These are phyloP conservation scores for Starmerella kuoi DNA, from an alignment of 805 yeast genomes.

Conservation along the genomic window DNA sequence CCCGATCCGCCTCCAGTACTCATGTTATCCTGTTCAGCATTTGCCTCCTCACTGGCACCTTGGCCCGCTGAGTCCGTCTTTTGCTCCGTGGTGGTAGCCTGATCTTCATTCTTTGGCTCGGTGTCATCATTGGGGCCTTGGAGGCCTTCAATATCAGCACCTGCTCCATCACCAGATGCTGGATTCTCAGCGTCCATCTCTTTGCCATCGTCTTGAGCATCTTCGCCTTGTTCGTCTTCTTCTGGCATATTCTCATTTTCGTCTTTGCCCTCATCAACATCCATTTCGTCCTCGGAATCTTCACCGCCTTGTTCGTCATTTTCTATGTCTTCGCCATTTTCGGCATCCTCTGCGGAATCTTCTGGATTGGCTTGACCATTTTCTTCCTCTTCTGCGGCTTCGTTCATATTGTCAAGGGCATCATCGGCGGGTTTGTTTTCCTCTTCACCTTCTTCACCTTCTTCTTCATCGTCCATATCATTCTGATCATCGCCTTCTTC, in stretches of 20 bases:
- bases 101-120: conserved; percentile 31
- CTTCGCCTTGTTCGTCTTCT: conserved; percentile 10
- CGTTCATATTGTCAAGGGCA: conserved; percentile 25
- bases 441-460: conserved; percentile 27
- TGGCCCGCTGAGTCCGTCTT: conserved; percentile 41
- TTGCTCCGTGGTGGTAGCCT: conserved; percentile 23
- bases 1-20: conserved; percentile 45
- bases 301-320: conserved; percentile 26
- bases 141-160: conserved; percentile 36
- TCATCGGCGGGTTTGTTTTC: too few relatives aligned
- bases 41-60: conserved; percentile 42
- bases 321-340: conserved; percentile 21
- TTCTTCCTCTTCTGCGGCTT: conserved; percentile 14
- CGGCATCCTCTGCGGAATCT: conserved; percentile 25
- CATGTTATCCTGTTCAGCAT: conserved; percentile 29
- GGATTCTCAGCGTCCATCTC: conserved; percentile 26
- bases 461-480: conserved; percentile 27
- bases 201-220: conserved; percentile 23
- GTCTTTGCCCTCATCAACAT: conserved; percentile 18
- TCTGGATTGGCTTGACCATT: conserved; percentile 23
- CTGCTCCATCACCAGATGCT: conserved; percentile 18
- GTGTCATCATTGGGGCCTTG: conserved; percentile 68
- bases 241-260: conserved; percentile 21
- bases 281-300: conserved; percentile 22
- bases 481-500: conserved; percentile 32